Evolutionary conservation across 441 rosid genomes (phyloP), one percentile per base, ranked within the genome.

Genomic region (Mallotus repandus): DNA sequence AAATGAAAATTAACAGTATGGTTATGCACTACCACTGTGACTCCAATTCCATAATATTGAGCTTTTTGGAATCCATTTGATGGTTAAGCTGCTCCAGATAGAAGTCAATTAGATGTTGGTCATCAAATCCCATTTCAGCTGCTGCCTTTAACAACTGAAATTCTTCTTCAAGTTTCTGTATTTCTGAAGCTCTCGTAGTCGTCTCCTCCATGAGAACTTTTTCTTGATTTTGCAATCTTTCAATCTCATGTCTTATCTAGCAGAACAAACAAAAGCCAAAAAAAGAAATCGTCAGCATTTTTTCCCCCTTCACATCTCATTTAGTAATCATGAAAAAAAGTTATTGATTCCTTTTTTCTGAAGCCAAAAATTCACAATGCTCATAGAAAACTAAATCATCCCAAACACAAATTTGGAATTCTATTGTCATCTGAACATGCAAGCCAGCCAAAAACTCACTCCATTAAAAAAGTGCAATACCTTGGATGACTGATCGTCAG

Each of bases 121-220:
- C 82, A 72, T 85, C 87, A 69, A 86, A 83, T 71, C 84, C 89
- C 85, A 82, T 82, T 79, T 84, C 85, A 16, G 87, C 78, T 11
- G 91, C 93, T 5, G 80, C 82, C 80, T 83, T 86, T 68, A 87
- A 80, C 68, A 83, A 76, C 70, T 89, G 83, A 66, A 86, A 67
- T 78, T 94, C 89, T 78, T 83, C 69, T 22, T 88, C 85, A 78
- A 89, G 91, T 71, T 76, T 66, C 65, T 46, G 56, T 61, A 82
- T 57, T 77, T 87, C 86, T 58, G 77, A 82, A 72, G 81, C 75
- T 75, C 85, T 85, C 66, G 78, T 77, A 21, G 66, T 68, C 35
- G 83, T 57, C 71, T 86, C 85, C 74, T 59, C 78, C 77, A 21
- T 29, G 48, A 86, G 76, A 71, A 63, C 4, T 13, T 69, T 72